These are phyloP conservation scores for Verticillium longisporum DNA, from an alignment of 2,329 filamentous ascomycete species.

Conservation along the genomic window DNA sequence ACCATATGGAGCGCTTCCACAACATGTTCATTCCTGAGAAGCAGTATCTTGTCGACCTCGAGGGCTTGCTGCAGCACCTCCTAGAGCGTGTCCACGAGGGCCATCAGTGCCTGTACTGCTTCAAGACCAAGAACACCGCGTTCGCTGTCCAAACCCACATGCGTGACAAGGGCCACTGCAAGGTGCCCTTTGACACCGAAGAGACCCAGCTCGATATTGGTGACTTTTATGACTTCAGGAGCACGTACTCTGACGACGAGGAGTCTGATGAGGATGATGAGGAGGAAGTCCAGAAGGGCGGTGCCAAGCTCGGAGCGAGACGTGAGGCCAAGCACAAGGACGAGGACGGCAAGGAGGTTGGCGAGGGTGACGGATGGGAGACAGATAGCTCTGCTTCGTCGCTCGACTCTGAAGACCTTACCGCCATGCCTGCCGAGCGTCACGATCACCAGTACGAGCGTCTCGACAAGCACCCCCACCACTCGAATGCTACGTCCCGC, in stretches of 20 bases:
- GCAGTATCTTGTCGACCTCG: conserved; percentile 72
- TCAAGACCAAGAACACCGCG: conserved; percentile 71
- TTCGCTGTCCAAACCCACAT: conserved; percentile 91
- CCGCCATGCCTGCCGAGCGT: conserved; percentile 68
- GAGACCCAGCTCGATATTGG: conserved; percentile 90
- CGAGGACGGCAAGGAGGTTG: conserved; percentile 39
- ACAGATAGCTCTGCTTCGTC: conserved; percentile 89
- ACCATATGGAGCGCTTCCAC: conserved; percentile 88
- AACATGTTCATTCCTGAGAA: conserved; percentile 95
- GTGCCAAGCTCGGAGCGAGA: conserved; percentile 63
- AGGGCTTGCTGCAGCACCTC: conserved; percentile 73
- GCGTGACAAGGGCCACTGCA: conserved; percentile 94
- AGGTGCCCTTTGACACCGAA: conserved; percentile 85
- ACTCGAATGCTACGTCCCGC: conserved; percentile 63
- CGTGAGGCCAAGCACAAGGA: conserved; percentile 46
- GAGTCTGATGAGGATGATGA: conserved; percentile 50
- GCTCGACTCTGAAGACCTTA: conserved; percentile 77
- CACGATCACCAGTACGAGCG: conserved; percentile 66
- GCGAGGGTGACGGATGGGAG: conserved; percentile 81
- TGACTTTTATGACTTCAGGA: conserved; percentile 94
- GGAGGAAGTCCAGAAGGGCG: conserved; percentile 44
- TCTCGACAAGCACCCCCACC: conserved; percentile 66
- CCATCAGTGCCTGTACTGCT: conserved; percentile 83
- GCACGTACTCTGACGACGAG: conserved; percentile 83
- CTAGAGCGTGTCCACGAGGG: conserved; percentile 73